Base-by-base conservation (phyloP, 768 basidiomycete species). In the Hypholoma fasciculare region DNA sequence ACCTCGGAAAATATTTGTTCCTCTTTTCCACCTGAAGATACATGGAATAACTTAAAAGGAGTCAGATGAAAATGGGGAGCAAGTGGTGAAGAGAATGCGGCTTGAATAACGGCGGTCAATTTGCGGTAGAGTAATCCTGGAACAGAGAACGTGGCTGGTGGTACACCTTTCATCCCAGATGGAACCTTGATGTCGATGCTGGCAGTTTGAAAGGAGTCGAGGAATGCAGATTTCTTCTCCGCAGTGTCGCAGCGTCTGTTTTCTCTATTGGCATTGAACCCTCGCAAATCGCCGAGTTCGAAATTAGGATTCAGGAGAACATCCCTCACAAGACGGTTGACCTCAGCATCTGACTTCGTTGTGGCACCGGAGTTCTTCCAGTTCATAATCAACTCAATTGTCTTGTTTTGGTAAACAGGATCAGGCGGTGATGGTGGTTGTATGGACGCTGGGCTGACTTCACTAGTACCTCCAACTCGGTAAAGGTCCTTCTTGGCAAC, bases 91-190 rank as follows among this genome's bases (percentile, higher is more conserved):
- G 38, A 16, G 47, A 69, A 70, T 4, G 68, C 65, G 0, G 61
- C 47, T 37, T 59, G 50, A 12, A 74, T 57, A 1, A 72, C 61
- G 6, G 68, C 56, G 2, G 57, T 61, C 3, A 72, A 48, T 1
- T 61, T 58, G 1, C 65, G 57, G 47, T 69, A 62, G 16, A 62
- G 59, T 6, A 77, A 59, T 1, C 69, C 70, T 14, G 69, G 63
- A 1, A 75, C 54, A 0, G 11, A 37, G 54, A 73, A 69, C 0
- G 30, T 39, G 16, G 58, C 16, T 2, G 66, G 56, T 11, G 66
- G 67, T 2, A 66, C 56, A 30, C 17, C 30, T 0, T 54, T 39
- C 19, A 57, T 54, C 16, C 64, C 56, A 1, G 71, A 73, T 0
- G 73, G 73, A 3, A 74, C 62, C 0, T 57, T 44, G 42, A 74